phyloP scores from a whole-genome alignment of 768 basidiomycete species.

The Pleurotus platypus region DNA sequence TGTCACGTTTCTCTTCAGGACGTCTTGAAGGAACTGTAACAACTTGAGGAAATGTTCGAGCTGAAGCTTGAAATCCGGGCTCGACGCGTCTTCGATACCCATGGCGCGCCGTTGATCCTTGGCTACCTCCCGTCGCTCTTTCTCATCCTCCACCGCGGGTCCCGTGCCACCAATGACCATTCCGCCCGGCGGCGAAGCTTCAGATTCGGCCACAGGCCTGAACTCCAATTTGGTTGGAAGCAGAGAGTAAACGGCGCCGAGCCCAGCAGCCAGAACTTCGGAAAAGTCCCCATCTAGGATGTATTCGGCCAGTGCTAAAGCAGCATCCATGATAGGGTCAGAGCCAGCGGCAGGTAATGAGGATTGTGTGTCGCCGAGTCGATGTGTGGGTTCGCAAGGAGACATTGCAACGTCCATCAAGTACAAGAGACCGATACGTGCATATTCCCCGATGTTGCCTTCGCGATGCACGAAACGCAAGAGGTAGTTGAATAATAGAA shows the following conservation, averaged over 20 bases:
- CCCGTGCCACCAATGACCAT: constrained; percentile 75
- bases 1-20: constrained; percentile 63
- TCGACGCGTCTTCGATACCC: constrained; percentile 76
- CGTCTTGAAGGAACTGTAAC: constrained; percentile 89
- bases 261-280: constrained; percentile 91
- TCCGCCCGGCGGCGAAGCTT: constrained; percentile 37
- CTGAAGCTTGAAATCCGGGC: constrained; percentile 70
- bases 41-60: constrained; percentile 89
- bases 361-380: constrained; percentile 30
- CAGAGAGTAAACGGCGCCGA: constrained; percentile 90
- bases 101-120: constrained; percentile 51
- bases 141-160: constrained; percentile 51
- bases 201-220: constrained; percentile 37
- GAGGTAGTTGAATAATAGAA: constrained; percentile 92
- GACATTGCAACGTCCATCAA: constrained; percentile 96
- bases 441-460: constrained; percentile 90
- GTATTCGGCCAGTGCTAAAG: constrained; percentile 86
- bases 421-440: constrained; percentile 88
- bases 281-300: constrained; percentile 97
- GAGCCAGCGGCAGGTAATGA: constrained; percentile 23
- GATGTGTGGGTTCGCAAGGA: constrained; percentile 51
- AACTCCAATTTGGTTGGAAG: constrained; percentile 86
- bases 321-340: constrained; percentile 83
- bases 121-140: constrained; percentile 43
- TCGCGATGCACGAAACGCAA: constrained; percentile 94